Conservation (phyloP, 2,329 filamentous ascomycete genomes). For the Trichoderma sp. region DNA sequence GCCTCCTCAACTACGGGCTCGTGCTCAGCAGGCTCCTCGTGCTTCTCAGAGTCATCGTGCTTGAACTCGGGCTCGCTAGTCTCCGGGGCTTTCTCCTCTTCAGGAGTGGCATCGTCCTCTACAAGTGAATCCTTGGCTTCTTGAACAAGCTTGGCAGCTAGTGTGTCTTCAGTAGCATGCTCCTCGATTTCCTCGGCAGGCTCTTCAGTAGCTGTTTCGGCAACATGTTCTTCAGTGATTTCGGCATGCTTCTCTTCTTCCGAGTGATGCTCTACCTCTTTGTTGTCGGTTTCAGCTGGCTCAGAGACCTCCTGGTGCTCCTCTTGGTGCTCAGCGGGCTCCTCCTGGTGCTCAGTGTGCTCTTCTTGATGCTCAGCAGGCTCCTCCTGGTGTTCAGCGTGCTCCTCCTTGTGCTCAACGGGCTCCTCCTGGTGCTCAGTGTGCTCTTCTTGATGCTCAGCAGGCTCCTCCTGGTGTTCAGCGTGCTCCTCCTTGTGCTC, state of each 20-base stretch:
- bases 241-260: background rate
- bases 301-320: background rate
- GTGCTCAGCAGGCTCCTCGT: conserved; percentile 3
- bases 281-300: conserved; percentile 11
- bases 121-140: conserved; percentile 1
- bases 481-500: background rate
- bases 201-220: background rate
- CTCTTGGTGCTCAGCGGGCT: conserved; percentile 2
- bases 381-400: no score
- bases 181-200: background rate
- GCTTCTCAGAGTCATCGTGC: conserved; percentile 13
- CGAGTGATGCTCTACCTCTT: background rate
- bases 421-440: conserved; percentile 9
- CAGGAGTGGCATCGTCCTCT: conserved; percentile 3
- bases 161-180: background rate
- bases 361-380: no score
- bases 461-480: background rate
- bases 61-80: conserved; percentile 11
- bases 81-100: conserved; percentile 8
- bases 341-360: background rate
- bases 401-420: background rate
- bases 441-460: background rate
- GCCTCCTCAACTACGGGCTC: conserved; percentile 13
- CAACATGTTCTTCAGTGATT: background rate
- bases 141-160: background rate